These are phyloP conservation scores for Holtermannia corniformis DNA, from an alignment of 768 basidiomycete species.

Conservation along the genomic window DNA sequence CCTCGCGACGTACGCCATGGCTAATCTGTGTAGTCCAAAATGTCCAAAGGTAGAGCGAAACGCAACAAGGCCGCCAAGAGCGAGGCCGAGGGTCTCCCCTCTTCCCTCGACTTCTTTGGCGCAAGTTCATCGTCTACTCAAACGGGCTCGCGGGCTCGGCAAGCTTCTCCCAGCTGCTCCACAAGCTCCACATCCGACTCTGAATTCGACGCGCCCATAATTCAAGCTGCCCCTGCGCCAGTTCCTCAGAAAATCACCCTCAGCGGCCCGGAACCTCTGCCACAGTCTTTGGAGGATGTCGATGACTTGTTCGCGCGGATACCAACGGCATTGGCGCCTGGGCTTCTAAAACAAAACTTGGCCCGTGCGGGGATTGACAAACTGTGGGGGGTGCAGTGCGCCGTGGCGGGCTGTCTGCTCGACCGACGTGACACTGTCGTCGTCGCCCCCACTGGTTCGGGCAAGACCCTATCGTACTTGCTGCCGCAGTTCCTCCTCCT, in stretches of 20 bases:
- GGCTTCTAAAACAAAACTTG: conserved; percentile 19
- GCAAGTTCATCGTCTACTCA: conserved; percentile 49
- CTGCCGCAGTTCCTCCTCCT: conserved; percentile 59
- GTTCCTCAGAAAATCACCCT: conserved; percentile 37
- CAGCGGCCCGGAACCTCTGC: conserved; percentile 30
- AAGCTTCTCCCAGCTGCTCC: conserved; percentile 37
- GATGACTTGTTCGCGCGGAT: conserved; percentile 8
- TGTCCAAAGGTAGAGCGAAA: conserved; percentile 17
- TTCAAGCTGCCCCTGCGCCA: conserved; percentile 22
- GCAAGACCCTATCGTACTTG: conserved; percentile 89
- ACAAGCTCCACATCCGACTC: conserved; percentile 7
- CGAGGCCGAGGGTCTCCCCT: conserved; percentile 31
- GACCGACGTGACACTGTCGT: conserved; percentile 70
- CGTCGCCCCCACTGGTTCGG: conserved; percentile 93
- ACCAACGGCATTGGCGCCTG: conserved; percentile 8
- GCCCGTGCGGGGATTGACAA: conserved; percentile 13
- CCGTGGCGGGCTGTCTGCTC: conserved; percentile 28
- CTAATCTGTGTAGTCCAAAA: background rate
- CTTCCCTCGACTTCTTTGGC: conserved; percentile 91
- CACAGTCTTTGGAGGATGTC: conserved; percentile 24
- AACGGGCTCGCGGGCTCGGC: conserved; percentile 52
- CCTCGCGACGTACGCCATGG: conserved; percentile 45
- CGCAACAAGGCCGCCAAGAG: conserved; percentile 26
- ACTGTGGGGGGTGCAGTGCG: conserved; percentile 37
- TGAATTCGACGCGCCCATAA: conserved; percentile 13